phyloP scores from a whole-genome alignment of 345 rosid genomes.

The Gossypium sturtianum region DNA sequence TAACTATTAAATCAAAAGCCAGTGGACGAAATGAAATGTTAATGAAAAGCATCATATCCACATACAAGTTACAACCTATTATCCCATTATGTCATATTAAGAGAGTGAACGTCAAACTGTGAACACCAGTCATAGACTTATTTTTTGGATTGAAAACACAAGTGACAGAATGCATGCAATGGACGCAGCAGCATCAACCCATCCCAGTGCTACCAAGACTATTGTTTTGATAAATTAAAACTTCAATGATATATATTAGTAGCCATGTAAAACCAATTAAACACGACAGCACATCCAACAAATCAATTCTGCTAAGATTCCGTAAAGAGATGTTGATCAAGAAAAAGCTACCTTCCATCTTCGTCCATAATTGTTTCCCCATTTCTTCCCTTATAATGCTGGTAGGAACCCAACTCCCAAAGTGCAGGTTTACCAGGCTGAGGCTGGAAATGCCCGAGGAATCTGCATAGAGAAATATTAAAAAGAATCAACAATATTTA shows the following conservation, averaged over 20 bases:
- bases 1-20: too few species aligned
- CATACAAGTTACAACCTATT: not conserved
- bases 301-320: not conserved
- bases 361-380: conserved; percentile 50
- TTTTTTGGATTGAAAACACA: not conserved
- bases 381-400: conserved; percentile 43
- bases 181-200: not conserved
- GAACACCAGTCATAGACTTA: not conserved
- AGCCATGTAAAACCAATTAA: not conserved
- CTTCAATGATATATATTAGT: not conserved
- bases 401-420: conserved; percentile 77
- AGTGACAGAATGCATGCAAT: not conserved
- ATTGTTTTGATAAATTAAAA: not conserved
- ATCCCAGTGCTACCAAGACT: not conserved
- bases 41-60: not conserved
- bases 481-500: conserved; percentile 1
- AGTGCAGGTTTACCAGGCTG: conserved; percentile 62
- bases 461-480: conserved; percentile 44
- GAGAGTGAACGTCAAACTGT: not conserved
- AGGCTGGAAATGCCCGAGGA: conserved; percentile 85
- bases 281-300: not conserved
- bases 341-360: conserved; percentile 58
- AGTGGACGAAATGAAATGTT: too few species aligned
- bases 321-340: not conserved
- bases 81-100: not conserved